Base-by-base conservation (phyloP, 2,329 filamentous ascomycete species). In the Xylariaceae sp. region DNA sequence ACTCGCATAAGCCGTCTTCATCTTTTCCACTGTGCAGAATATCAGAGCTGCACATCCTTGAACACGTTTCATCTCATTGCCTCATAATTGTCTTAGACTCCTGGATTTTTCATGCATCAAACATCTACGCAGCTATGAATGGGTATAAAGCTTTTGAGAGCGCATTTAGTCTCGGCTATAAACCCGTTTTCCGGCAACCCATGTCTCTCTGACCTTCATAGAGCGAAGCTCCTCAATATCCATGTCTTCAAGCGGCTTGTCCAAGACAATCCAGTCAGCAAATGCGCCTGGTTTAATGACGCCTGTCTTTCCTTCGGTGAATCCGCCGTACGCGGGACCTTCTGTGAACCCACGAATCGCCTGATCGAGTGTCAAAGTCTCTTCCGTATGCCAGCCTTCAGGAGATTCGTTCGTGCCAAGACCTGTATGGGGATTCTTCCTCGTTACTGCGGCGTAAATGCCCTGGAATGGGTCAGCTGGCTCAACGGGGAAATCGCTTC, bases 401-500 rank as follows among this genome's bases (percentile, higher is more conserved):
- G 51, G 56, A 4, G 74, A 74, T n/a, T 78, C 79, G 39, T 77
- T 73, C 5, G 77, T 71, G 15, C 80, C 80, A 1, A 73, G 74
- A 0, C 81, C 82, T 0, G 84, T 84, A 51, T 76, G 76, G 1
- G 87, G 87, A 61, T 76, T 84, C 48, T 79, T 80, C 57, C 87
- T 77, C 10, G 85, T 80, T 1, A 88, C 78, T 2, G 87, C 87
- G 2, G 87, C 86, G 65, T 88, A 89, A 45, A 89, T 83, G 15
- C 87, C 87, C 57, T 86, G 80, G 63, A 88, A 87, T 1, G 87
- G 84, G 65, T 83, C 81, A 0, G 86, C 81, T 2, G 86, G 87
- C 69, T 89, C 87, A 6, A 90, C 87, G 44, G 87, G 87, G 65
- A 89, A 89, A 67, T 89, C 87, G 53, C 84, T 88, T 2, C 87